phyloP scores from a whole-genome alignment of 139 green algal species.

The Chlamydomonas eustigma region DNA sequence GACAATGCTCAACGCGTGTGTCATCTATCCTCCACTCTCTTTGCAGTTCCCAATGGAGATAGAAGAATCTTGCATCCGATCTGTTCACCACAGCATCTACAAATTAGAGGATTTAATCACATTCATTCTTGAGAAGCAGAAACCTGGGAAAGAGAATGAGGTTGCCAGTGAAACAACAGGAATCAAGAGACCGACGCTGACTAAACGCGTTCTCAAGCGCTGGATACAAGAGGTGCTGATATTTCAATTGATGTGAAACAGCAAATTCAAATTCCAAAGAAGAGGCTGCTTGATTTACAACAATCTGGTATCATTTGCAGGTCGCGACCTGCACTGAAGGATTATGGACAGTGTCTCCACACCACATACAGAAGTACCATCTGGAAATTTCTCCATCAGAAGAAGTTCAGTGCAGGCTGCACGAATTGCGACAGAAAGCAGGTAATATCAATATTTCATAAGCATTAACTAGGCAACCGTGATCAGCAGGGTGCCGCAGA shows the following conservation, averaged over 20 bases:
- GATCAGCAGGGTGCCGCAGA: no score
- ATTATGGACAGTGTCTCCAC: background rate
- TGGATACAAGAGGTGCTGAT: conserved; percentile 2
- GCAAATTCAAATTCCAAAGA: no score
- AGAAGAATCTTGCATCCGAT: background rate
- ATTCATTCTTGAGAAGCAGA: background rate
- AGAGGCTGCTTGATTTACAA: no score
- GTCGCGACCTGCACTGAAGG: background rate
- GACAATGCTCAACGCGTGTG: no score
- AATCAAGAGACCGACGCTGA: background rate
- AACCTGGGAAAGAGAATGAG: background rate
- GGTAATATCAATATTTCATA: no score
- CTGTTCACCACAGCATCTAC: background rate
- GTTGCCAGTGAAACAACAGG: background rate
- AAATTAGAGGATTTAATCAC: background rate
- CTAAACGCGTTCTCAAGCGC: background rate
- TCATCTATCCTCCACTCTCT: no score
- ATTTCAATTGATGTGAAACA: no score
- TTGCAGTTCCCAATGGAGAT: background rate
- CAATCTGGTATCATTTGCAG: no score
- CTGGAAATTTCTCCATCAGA: background rate
- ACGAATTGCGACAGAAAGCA: background rate
- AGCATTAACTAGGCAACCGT: no score
- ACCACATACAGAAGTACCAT: background rate
- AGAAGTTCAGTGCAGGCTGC: background rate